phyloP scores from a whole-genome alignment of 306 rosid species.

The Corylus heterophylla region DNA sequence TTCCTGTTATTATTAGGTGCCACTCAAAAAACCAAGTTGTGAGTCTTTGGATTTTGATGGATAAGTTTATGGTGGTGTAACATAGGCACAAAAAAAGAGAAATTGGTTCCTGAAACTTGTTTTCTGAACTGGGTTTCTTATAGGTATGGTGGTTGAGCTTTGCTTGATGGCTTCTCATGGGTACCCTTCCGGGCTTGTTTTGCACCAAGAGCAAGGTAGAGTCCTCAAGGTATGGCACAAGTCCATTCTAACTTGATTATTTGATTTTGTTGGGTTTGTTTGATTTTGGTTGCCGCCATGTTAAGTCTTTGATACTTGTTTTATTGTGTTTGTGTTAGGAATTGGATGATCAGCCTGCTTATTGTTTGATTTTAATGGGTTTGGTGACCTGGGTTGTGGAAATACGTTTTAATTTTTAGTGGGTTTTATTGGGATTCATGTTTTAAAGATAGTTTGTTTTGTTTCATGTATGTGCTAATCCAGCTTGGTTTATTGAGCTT shows the following conservation, averaged over 20 bases:
- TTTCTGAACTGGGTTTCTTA: conserved; percentile 36
- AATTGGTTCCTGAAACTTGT: conserved; percentile 28
- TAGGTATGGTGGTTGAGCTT: conserved; percentile 44
- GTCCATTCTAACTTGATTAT: conserved; percentile 1
- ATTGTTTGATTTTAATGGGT: not conserved
- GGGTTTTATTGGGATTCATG: conserved; percentile 15
- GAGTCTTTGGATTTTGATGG: conserved; percentile 35
- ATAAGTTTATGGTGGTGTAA: conserved; percentile 43
- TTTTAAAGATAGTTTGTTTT: not conserved
- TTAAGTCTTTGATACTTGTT: not conserved
- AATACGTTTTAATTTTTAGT: not conserved
- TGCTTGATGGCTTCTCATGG: conserved; percentile 74
- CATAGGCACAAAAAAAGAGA: conserved; percentile 25
- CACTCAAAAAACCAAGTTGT: conserved; percentile 29
- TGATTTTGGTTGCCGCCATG: not conserved
- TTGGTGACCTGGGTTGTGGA: conserved; percentile 1
- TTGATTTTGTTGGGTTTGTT: not conserved
- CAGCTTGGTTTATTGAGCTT: not conserved
- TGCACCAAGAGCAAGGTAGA: conserved; percentile 48
- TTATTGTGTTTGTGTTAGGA: not conserved
- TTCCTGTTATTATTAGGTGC: conserved; percentile 13
- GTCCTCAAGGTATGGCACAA: conserved; percentile 47
- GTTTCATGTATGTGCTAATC: not conserved
- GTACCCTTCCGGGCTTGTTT: conserved; percentile 55
- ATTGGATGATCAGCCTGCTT: not conserved